Percentiles rank a stretch among this genome's conserved stretches.
Conservation (phyloP, 306 rosid genomes). For the Cicer cuneatum region DNA sequence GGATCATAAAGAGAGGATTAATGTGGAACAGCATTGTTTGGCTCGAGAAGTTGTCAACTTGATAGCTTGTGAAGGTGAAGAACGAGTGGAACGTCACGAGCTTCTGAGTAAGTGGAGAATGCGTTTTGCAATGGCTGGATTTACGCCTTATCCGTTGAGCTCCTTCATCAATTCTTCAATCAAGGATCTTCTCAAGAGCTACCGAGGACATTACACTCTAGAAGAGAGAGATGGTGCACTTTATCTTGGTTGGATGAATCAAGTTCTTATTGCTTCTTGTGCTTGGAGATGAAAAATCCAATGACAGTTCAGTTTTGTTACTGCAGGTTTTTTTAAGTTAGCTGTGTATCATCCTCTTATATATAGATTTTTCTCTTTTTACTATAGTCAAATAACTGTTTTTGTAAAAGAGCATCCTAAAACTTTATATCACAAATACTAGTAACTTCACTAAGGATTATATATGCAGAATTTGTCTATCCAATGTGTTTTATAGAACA, state of each 20-base stretch:
- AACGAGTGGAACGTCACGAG: conserved; percentile 90
- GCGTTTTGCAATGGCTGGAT: conserved; percentile 74
- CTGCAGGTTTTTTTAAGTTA: conserved; percentile 45
- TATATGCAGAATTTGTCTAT: conserved; percentile 31
- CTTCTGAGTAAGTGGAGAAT: conserved; percentile 77
- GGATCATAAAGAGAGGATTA: conserved; percentile 84
- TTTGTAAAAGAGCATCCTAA: conserved; percentile 40
- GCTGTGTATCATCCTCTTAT: conserved; percentile 37
- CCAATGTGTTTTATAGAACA: neutral
- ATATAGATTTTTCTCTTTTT: conserved; percentile 23
- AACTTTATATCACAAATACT: conserved; percentile 31
- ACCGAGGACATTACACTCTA: conserved; percentile 75
- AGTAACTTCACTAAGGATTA: conserved; percentile 34
- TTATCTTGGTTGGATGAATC: conserved; percentile 85
- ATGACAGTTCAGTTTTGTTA: conserved; percentile 41
- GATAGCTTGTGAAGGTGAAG: conserved; percentile 87
- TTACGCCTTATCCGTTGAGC: conserved; percentile 76
- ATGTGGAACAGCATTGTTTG: conserved; percentile 91
- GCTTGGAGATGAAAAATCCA: conserved; percentile 75
- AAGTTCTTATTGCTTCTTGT: conserved; percentile 67
- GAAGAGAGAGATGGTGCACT: conserved; percentile 84
- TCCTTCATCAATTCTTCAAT: conserved; percentile 79
- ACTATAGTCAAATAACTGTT: conserved; percentile 37
- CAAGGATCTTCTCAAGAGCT: conserved; percentile 70
- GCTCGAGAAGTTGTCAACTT: conserved; percentile 91